Evolutionary conservation across 306 rosid genomes (phyloP), one percentile per base, ranked within the genome.

Genomic region (Cucurbita pepo): DNA sequence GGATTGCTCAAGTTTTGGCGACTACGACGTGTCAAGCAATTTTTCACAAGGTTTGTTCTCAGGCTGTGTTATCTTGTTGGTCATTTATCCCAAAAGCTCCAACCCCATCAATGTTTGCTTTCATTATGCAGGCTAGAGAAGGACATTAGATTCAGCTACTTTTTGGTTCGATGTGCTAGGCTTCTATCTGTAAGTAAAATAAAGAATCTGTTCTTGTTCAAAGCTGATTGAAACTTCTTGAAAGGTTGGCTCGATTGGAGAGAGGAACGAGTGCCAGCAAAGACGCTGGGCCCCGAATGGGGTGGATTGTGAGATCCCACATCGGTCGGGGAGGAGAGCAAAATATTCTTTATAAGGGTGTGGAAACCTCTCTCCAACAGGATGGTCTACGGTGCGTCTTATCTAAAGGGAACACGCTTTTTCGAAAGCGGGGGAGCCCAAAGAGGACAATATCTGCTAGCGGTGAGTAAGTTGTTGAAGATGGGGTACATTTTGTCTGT

Each of bases 111-210:
- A 48, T 4, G 14, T 4, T 48, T 7, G 6, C 57, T 69, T 69
- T 51, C 4, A 8, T 47, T 50, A 15, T 69, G 22, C 59, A 92
- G 97, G 91, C 97, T 93, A 61, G 98, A 94, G 84, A 94, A 94
- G 82, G 98, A 94, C 81, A 90, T 90, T 81, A 89, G 98, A 77
- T 90, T 94, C 83, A 94, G 74, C 85, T 94, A 94, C 78, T 90
- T 94, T 56, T 89, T 84, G 87, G 80, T 89, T 74, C 81, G 97
- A 78, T 89, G 98, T 73, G 86, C 91, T 15, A 88, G 87, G 81
- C 97, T 94, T 75, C 78, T 90, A 56, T 83, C 75, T 65, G 98
- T 90, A 83, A 78, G 94, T 88, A 40, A 53, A 43, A 37, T 57
- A 66, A 69, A 51, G 45, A 38, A 64, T 50, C n/a, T 63, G 57